Percentiles rank a stretch among this genome's conserved stretches.
These are phyloP conservation scores for Naganishia sp. DNA, from an alignment of 1,284 basidiomycete species.

Conservation along the genomic window DNA sequence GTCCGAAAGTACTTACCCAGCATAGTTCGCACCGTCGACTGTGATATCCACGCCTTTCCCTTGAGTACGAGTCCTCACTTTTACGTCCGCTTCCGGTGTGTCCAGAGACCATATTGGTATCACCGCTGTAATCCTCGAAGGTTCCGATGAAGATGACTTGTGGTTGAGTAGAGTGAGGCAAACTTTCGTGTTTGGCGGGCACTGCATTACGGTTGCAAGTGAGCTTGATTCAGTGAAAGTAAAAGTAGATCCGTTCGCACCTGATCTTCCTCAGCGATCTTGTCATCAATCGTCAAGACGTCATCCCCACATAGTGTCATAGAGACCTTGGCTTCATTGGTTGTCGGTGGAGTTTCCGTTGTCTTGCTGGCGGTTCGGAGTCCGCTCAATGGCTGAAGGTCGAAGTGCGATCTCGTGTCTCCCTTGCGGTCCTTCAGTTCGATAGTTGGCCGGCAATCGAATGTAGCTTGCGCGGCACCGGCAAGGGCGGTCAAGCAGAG, in stretches of 20 bases:
- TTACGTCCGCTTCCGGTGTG: slow-evolving; percentile 40
- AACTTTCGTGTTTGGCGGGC: slow-evolving; percentile 45
- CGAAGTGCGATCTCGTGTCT: slow-evolving; percentile 32
- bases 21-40: slow-evolving; percentile 46
- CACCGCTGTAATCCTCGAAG: slow-evolving; percentile 48
- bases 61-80: slow-evolving; percentile 37
- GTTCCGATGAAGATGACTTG: slow-evolving; percentile 44
- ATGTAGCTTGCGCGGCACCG: slow-evolving; percentile 9
- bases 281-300: slow-evolving; percentile 38
- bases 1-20: slow-evolving; percentile 43
- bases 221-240: not conserved
- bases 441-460: slow-evolving; percentile 23
- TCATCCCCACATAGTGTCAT: slow-evolving; percentile 45
- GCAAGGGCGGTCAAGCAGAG: slow-evolving; percentile 4
- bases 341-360: slow-evolving; percentile 49
- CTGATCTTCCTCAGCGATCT: slow-evolving; percentile 48
- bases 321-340: slow-evolving; percentile 42
- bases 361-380: slow-evolving; percentile 38
- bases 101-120: slow-evolving; percentile 49
- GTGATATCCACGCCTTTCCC: slow-evolving; percentile 43
- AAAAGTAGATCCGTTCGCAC: slow-evolving; percentile 35
- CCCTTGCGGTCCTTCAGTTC: slow-evolving; percentile 11
- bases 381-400: slow-evolving; percentile 43
- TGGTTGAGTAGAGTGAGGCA: slow-evolving; percentile 51
- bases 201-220: slow-evolving; percentile 37